These are phyloP conservation scores for Blastobotrys serpentis DNA, from an alignment of 1,139 yeast species.

Conservation along the genomic window DNA sequence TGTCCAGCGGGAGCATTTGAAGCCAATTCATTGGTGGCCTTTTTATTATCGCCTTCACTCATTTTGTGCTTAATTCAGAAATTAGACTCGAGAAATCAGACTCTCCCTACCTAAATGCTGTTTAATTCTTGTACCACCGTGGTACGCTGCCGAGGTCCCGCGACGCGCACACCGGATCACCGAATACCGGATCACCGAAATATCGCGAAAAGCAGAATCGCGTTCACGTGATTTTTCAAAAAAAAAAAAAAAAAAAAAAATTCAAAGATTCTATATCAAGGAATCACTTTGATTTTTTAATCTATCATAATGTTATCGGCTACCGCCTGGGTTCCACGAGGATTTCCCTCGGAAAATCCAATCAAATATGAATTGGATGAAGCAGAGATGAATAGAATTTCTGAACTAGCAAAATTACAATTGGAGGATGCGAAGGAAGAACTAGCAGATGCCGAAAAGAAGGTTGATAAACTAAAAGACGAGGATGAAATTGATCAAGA, in stretches of 20 bases:
- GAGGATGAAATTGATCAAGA: constrained; percentile 21
- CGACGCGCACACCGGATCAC: too few species aligned
- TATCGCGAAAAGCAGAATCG: too few species aligned
- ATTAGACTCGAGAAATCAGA: too few species aligned
- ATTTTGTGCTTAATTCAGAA: constrained; percentile 1
- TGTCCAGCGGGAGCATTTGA: constrained; percentile 16
- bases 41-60: constrained; percentile 8
- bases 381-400: constrained; percentile 88
- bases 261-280: not conserved
- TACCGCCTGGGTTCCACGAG: constrained; percentile 94
- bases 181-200: too few species aligned
- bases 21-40: too few species aligned
- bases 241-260: not conserved
- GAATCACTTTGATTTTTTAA: not conserved
- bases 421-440: constrained; percentile 71
- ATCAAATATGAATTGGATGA: constrained; percentile 85
- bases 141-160: too few species aligned
- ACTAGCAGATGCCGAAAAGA: constrained; percentile 40
- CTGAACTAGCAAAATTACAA: constrained; percentile 79
- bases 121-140: too few species aligned
- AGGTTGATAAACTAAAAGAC: constrained; percentile 23
- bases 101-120: too few species aligned
- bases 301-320: constrained; percentile 74
- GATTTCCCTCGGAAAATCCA: constrained; percentile 91
- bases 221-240: too few species aligned